Evolutionary conservation across 2,329 filamentous ascomycete species (phyloP).

Genomic region (Calonectria pseudoreteaudii): DNA sequence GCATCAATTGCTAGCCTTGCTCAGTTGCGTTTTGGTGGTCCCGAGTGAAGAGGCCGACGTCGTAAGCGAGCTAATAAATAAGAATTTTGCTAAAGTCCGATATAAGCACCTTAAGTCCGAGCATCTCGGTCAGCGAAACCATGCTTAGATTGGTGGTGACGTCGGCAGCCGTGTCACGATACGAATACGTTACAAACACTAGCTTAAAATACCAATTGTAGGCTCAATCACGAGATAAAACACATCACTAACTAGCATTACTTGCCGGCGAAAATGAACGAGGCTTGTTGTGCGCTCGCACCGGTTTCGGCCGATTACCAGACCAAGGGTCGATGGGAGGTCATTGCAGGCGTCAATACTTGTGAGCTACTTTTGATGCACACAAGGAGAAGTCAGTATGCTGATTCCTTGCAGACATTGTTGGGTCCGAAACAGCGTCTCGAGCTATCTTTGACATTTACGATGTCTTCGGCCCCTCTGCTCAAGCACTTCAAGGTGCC

Average conservation of each 20-base stretch:
- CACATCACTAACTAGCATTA: not conserved
- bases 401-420: slow-evolving; percentile 45
- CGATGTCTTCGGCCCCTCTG: slow-evolving; percentile 60
- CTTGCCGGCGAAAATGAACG: not conserved
- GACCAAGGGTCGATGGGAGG: slow-evolving; percentile 54
- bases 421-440: not conserved
- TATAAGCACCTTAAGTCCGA: not conserved
- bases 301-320: slow-evolving; percentile 54
- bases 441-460: slow-evolving; percentile 53
- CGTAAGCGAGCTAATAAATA: not conserved
- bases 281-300: slow-evolving; percentile 48
- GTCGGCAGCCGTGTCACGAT: not conserved
- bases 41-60: not conserved
- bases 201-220: not conserved
- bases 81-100: not conserved
- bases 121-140: not conserved
- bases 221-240: not conserved
- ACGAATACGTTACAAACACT: not conserved
- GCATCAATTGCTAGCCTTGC: not conserved
- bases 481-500: slow-evolving; percentile 61
- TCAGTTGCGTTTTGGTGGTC: not conserved
- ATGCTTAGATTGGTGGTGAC: not conserved
- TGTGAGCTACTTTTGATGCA: slow-evolving; percentile 45
- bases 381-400: no score
- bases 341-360: slow-evolving; percentile 54